Evolutionary conservation across 129 eudicot genomes (phyloP), one percentile per base, ranked within the genome.

Genomic region (Lactuca saligna): DNA sequence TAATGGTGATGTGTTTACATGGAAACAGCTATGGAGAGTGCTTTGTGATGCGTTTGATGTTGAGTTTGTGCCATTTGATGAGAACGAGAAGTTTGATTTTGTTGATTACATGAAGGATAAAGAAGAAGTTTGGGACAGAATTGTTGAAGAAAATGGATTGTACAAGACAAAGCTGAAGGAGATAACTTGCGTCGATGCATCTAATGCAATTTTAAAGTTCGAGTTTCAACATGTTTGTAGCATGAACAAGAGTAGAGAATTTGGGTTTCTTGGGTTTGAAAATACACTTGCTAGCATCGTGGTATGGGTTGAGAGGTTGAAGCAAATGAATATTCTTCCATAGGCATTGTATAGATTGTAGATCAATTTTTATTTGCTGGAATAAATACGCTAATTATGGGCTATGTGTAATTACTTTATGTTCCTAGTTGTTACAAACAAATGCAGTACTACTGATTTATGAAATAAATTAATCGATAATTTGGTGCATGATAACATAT

Each of bases 181-280:
- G 17, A 72, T 78, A 20, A 51, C 70, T 20, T 62, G 75, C 41
- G 38, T 69, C 13, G 58, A 4, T 3, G 51, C 7, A 3, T 0
- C 29, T 1, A 11, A 63, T 11, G 9, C 7, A 0, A 17, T 69
- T 54, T 51, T 69, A 4, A 32, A 54, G 6, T 31, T 69, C 4
- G 33, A 53, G 34, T 25, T 69, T 54, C 80, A 76, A 51, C 75
- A 68, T 62, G 80, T 76, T 61, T 53, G 70, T 54, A 68, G 71
- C 80, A 76, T 76, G 78, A 73, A 73, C 20, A 73, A 73, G 65
- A 63, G 78, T 63, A 73, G 79, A 33, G 68, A 75, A 6, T 66
- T 57, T 14, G 79, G 73, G 41, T 66, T 75, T 58, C 13, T 57
- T 11, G 68, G 79, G 20, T 16, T 70, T 42, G 68, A 14, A 20